Percentiles rank a stretch among this genome's conserved stretches.
phyloP scores from a whole-genome alignment of 441 rosid species.

The Gossypium schwendimanii region DNA sequence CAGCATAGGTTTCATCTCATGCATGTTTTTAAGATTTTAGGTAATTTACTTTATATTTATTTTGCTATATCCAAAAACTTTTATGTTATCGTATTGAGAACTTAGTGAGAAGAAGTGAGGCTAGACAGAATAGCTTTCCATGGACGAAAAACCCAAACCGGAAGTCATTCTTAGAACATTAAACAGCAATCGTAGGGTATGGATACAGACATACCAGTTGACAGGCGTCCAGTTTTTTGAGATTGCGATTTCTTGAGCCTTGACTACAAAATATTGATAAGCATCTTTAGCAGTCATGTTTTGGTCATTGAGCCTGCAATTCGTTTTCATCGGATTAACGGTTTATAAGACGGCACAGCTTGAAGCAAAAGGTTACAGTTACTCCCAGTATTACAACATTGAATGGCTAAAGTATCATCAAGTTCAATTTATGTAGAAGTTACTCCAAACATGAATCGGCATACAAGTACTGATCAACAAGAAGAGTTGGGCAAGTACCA shows the following conservation, averaged over 20 bases:
- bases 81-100: neutral
- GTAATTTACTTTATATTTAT: neutral
- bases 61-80: neutral
- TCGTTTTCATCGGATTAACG: slow-evolving; percentile 16
- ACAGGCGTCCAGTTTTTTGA: slow-evolving; percentile 80
- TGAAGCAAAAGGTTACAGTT: neutral
- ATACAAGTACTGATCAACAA: slow-evolving; percentile 4
- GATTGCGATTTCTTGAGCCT: slow-evolving; percentile 85
- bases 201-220: slow-evolving; percentile 56
- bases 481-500: slow-evolving; percentile 44
- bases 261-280: slow-evolving; percentile 74
- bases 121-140: neutral
- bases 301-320: slow-evolving; percentile 61
- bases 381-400: neutral
- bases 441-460: neutral
- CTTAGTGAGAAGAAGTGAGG: neutral
- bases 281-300: slow-evolving; percentile 75
- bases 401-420: neutral
- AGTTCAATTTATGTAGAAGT: neutral
- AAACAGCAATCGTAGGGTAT: neutral
- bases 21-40: neutral
- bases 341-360: neutral
- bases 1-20: slow-evolving; percentile 3
- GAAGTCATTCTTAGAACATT: slow-evolving; percentile 9
- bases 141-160: neutral